phyloP scores from a whole-genome alignment of 2,329 filamentous ascomycete species.

The Cercospora sojina region DNA sequence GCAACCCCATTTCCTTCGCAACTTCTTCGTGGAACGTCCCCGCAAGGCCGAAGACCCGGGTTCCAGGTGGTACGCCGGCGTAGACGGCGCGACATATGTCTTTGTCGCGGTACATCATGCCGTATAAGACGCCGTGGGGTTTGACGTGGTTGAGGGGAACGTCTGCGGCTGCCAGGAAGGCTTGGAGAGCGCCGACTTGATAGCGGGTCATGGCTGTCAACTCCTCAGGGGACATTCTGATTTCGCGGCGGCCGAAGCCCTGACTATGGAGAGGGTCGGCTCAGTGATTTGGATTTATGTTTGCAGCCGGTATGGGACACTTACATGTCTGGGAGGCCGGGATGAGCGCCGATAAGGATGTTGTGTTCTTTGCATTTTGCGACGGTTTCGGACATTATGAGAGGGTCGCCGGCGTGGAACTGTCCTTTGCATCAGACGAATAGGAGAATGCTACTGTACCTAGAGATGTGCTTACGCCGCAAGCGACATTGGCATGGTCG shows the following conservation, averaged over 20 bases:
- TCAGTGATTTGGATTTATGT: not conserved
- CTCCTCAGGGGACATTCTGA: slow-evolving; percentile 50
- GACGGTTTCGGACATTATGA: slow-evolving; percentile 64
- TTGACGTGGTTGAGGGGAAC: slow-evolving; percentile 60
- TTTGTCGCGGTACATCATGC: slow-evolving; percentile 53
- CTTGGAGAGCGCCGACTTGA: slow-evolving; percentile 63
- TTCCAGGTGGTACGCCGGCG: slow-evolving; percentile 52
- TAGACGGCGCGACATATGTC: slow-evolving; percentile 56
- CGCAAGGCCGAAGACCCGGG: slow-evolving; percentile 55
- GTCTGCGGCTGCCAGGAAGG: slow-evolving; percentile 57
- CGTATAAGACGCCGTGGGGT: slow-evolving; percentile 56
- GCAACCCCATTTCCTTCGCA: slow-evolving; percentile 53
- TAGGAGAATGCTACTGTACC: no score
- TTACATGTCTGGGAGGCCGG: slow-evolving; percentile 60
- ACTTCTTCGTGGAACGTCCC: slow-evolving; percentile 57
- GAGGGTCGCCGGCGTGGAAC: slow-evolving; percentile 53
- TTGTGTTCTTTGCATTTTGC: slow-evolving; percentile 57
- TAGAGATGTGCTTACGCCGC: slow-evolving; percentile 15
- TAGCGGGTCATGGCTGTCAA: slow-evolving; percentile 56
- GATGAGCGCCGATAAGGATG: slow-evolving; percentile 61
- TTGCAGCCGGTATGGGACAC: not conserved
- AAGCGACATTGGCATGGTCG: slow-evolving; percentile 63
- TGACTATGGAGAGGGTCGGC: slow-evolving; percentile 36
- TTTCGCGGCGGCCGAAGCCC: slow-evolving; percentile 64
- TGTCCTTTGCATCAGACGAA: slow-evolving; percentile 21